phyloP scores from a whole-genome alignment of 768 basidiomycete genomes.

The Daedaleopsis nitida region DNA sequence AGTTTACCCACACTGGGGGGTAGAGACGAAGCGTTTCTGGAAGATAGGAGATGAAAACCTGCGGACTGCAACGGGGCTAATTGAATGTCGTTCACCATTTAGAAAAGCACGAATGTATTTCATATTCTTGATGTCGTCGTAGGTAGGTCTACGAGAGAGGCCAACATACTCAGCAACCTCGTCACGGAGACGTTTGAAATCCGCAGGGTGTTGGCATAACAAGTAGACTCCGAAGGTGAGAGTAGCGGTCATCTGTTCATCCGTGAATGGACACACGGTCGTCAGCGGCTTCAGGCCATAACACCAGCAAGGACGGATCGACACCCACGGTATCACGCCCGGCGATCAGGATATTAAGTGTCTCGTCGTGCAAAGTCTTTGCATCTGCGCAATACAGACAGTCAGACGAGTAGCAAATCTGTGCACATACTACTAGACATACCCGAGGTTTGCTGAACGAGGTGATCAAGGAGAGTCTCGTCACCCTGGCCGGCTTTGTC shows the following conservation, averaged over 20 bases:
- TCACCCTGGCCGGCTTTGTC: conserved; percentile 26
- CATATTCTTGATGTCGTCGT: conserved; percentile 36
- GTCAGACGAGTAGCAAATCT: too few relatives aligned
- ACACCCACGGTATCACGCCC: conserved; percentile 27
- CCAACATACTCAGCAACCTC: conserved; percentile 34
- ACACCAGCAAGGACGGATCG: too few relatives aligned
- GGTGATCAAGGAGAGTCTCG: conserved; percentile 43
- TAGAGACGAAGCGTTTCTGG: conserved; percentile 35
- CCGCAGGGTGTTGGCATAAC: conserved; percentile 32
- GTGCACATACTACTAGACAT: not conserved
- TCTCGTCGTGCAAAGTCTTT: conserved; percentile 25
- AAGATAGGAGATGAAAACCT: not conserved
- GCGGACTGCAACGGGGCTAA: too few relatives aligned
- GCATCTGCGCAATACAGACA: not conserved
- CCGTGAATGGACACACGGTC: not conserved
- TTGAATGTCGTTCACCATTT: conserved; percentile 19
- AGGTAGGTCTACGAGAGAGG: conserved; percentile 24
- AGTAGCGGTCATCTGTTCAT: conserved; percentile 21
- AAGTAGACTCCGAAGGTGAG: conserved; percentile 35
- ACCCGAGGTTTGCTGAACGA: conserved; percentile 44
- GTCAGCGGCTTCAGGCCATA: too few relatives aligned
- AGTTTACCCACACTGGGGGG: conserved; percentile 30
- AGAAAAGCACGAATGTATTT: conserved; percentile 32
- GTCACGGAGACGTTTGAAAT: conserved; percentile 28
- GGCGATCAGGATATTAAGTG: conserved; percentile 33